Evolutionary conservation across 1,284 basidiomycete species (phyloP).

Genomic region (Chondrostereum purpureum): DNA sequence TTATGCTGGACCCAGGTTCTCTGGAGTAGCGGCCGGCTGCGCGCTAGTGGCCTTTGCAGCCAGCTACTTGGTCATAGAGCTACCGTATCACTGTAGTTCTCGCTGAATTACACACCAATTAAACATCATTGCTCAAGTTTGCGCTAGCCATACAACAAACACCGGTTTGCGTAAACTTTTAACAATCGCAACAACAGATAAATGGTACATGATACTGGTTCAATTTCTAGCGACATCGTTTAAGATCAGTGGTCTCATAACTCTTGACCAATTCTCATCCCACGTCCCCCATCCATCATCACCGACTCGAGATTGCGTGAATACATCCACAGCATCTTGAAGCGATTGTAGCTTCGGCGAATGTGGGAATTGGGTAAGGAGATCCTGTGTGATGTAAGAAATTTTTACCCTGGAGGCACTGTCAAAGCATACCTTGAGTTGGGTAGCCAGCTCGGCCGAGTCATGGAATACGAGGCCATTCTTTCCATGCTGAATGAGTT

Average conservation of each 20-base stretch:
- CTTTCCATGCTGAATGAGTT: constrained; percentile 77
- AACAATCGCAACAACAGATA: too few relatives aligned
- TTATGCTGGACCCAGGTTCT: too few relatives aligned
- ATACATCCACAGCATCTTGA: constrained; percentile 33
- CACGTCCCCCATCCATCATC: constrained; percentile 67
- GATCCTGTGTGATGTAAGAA: constrained; percentile 28
- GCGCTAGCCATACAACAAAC: too few relatives aligned
- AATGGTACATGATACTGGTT: background rate
- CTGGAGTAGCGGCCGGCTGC: too few relatives aligned
- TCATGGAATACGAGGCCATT: constrained; percentile 81
- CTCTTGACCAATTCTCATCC: constrained; percentile 78
- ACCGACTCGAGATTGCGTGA: constrained; percentile 13
- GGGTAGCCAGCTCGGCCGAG: constrained; percentile 62
- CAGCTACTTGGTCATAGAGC: too few relatives aligned
- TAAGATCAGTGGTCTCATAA: constrained; percentile 59
- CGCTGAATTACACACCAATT: too few relatives aligned
- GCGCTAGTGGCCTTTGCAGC: too few relatives aligned
- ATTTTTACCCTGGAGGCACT: background rate
- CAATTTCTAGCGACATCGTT: constrained; percentile 32
- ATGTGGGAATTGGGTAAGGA: constrained; percentile 59
- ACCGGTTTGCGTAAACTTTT: too few relatives aligned
- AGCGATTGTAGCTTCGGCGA: constrained; percentile 44
- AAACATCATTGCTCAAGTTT: too few relatives aligned
- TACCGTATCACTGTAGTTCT: too few relatives aligned
- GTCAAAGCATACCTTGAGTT: constrained; percentile 55